Base-by-base conservation (phyloP, 2,329 filamentous ascomycete genomes). In the Colletotrichum scovillei region DNA sequence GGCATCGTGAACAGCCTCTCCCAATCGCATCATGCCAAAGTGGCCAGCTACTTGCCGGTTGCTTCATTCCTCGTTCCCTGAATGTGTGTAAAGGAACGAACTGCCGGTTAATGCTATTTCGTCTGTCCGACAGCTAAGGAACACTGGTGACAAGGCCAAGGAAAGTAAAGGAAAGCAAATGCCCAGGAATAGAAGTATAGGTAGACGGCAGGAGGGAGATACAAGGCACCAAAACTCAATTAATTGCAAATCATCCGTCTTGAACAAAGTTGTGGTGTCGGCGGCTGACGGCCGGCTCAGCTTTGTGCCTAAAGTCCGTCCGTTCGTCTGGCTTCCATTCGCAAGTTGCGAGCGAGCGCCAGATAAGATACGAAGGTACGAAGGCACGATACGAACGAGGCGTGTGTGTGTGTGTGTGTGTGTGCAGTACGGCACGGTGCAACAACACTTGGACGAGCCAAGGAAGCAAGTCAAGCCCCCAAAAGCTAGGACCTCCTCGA, bases 221-320 rank as follows among this genome's bases (percentile, higher is more conserved):
- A 35, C 35, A 8, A 42, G 38, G 38, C 16, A 19, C 16, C 35
- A 5, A 35, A 58, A 49, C 49, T 56, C 59, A 69, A 60, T 69
- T 22, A n/a, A 55, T 52, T 56, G 59, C 65, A 68, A 63, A 69
- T 63, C 58, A 55, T 63, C 58, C 42, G 30, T 16, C 19, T 49
- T 49, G 42, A 49, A 49, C 19, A 49, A 6, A 22, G 19, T 49
- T 49, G 8, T 49, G 42, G 19, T 49, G 42, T 49, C 42, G 42
- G 42, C 42, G 42, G 42, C 42, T 49, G 42, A 49, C 19, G 26
- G 24, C 22, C 24, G 24, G 19, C 24, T 22, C 38, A 52, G 59
- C 62, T 24, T 28, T 28, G 42, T 19, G 24, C 24, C n/a, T 4
- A 11, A 49, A 49, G 55, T 67, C 22, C 22, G 12, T 32, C 26